Conservation (phyloP, 306 rosid species). For the Astragalus membranaceus region DNA sequence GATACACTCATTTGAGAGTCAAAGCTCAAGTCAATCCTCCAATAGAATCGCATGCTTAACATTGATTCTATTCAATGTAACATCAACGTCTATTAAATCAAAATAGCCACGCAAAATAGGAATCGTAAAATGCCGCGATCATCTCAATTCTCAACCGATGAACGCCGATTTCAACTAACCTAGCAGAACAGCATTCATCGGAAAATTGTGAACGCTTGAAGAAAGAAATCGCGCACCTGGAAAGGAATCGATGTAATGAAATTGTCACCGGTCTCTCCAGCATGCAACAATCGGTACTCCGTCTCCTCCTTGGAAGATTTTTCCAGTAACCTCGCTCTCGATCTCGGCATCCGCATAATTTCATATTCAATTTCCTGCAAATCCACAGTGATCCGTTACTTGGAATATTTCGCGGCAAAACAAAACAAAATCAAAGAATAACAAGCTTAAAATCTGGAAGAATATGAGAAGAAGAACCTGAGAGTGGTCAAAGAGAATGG, state of each 20-base stretch:
- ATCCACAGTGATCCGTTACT: neutral
- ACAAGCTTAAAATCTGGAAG: neutral
- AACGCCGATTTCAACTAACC: slow-evolving; percentile 7
- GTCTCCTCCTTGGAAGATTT: slow-evolving; percentile 30
- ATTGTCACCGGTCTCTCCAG: slow-evolving; percentile 71
- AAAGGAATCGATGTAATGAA: slow-evolving; percentile 72
- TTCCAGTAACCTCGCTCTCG: slow-evolving; percentile 42
- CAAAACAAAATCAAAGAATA: neutral
- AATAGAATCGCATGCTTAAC: neutral
- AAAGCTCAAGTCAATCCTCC: slow-evolving; percentile 11
- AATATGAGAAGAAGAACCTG: slow-evolving; percentile 19
- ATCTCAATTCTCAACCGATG: neutral
- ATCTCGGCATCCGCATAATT: slow-evolving; percentile 28
- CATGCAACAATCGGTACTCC: slow-evolving; percentile 28
- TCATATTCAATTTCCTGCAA: slow-evolving; percentile 36
- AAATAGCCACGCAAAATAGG: neutral
- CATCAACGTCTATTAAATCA: neutral
- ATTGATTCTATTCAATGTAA: neutral
- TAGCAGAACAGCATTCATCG: neutral
- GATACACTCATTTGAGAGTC: neutral
- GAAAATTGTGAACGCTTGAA: neutral
- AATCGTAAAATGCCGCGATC: neutral
- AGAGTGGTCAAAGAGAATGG: slow-evolving; percentile 40
- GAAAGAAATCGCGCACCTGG: slow-evolving; percentile 51
- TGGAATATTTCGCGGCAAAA: neutral